phyloP scores from a whole-genome alignment of 2,329 filamentous ascomycete genomes.

The Cladosporium oxysporum region DNA sequence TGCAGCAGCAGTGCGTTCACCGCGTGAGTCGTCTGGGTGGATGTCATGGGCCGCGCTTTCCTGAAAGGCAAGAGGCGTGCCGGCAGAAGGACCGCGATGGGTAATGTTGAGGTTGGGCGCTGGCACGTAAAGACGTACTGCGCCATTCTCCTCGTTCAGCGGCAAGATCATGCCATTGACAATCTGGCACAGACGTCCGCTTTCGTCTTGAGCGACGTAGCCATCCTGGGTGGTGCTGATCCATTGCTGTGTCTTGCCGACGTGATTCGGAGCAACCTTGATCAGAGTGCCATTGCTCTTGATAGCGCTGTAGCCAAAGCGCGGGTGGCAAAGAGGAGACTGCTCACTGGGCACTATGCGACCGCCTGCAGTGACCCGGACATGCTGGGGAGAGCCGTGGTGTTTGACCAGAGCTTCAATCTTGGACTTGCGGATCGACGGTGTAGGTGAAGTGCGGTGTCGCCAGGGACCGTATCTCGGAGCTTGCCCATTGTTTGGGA shows the following conservation, averaged over 20 bases:
- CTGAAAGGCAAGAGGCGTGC: background rate
- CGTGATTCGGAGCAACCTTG: slow-evolving; percentile 41
- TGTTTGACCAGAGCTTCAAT: slow-evolving; percentile 53
- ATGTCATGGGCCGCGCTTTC: slow-evolving; percentile 15
- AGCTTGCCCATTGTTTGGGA: slow-evolving; percentile 36
- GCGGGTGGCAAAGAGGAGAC: slow-evolving; percentile 42
- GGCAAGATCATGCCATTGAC: slow-evolving; percentile 40
- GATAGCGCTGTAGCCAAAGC: slow-evolving; percentile 42
- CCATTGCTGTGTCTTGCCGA: slow-evolving; percentile 32
- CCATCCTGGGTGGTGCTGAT: slow-evolving; percentile 31
- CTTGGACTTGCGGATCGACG: slow-evolving; percentile 53
- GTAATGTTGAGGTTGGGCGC: slow-evolving; percentile 40
- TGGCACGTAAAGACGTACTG: slow-evolving; percentile 38
- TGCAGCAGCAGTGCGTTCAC: background rate
- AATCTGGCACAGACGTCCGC: slow-evolving; percentile 41
- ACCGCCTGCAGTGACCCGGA: slow-evolving; percentile 55
- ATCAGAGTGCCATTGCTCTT: slow-evolving; percentile 41
- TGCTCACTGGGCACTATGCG: slow-evolving; percentile 53
- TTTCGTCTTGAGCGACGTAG: slow-evolving; percentile 39
- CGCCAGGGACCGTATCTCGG: slow-evolving; percentile 28
- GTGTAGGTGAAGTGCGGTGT: slow-evolving; percentile 47
- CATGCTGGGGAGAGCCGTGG: slow-evolving; percentile 53
- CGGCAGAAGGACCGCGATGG: slow-evolving; percentile 22
- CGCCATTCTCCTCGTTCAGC: slow-evolving; percentile 37
- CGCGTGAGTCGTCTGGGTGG: background rate